Evolutionary conservation across 2,329 filamentous ascomycete species (phyloP).

Genomic region (Alternaria infectoria): DNA sequence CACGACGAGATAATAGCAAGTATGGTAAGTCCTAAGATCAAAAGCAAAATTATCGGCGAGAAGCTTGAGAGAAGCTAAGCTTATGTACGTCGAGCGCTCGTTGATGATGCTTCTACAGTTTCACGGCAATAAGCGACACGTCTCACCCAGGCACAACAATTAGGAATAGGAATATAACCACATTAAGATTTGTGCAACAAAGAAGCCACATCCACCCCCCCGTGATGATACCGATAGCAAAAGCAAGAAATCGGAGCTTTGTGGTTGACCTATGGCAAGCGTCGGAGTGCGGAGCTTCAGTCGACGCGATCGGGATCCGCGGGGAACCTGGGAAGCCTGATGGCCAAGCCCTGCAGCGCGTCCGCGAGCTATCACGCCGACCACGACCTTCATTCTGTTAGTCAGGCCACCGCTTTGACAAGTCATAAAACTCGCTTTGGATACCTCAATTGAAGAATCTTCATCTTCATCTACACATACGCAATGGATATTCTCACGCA

Average conservation of each 20-base stretch:
- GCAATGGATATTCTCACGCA: slow-evolving; percentile 35
- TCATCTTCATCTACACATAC: not conserved
- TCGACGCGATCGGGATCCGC: slow-evolving; percentile 4
- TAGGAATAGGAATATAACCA: not conserved
- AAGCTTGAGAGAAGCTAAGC: not conserved
- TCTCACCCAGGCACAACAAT: slow-evolving; percentile 4
- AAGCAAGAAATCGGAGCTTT: not conserved
- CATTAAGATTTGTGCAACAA: not conserved
- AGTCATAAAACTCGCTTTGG: not conserved
- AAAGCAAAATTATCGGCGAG: not conserved
- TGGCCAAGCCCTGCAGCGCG: not conserved
- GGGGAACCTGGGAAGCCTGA: slow-evolving; percentile 2
- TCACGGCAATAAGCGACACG: slow-evolving; percentile 10
- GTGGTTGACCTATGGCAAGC: not conserved
- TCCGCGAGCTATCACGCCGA: not conserved
- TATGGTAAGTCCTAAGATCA: not conserved
- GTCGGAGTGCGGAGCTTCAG: not conserved
- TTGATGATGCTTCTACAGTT: slow-evolving; percentile 11
- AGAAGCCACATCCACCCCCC: not conserved
- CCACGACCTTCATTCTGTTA: not conserved
- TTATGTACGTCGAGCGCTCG: not conserved
- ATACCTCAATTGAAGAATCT: not conserved
- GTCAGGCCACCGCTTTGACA: not conserved
- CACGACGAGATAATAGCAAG: not conserved
- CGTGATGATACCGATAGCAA: not conserved